These are phyloP conservation scores for Colletotrichum theobromicola DNA, from an alignment of 2,329 filamentous ascomycete genomes.

Conservation along the genomic window DNA sequence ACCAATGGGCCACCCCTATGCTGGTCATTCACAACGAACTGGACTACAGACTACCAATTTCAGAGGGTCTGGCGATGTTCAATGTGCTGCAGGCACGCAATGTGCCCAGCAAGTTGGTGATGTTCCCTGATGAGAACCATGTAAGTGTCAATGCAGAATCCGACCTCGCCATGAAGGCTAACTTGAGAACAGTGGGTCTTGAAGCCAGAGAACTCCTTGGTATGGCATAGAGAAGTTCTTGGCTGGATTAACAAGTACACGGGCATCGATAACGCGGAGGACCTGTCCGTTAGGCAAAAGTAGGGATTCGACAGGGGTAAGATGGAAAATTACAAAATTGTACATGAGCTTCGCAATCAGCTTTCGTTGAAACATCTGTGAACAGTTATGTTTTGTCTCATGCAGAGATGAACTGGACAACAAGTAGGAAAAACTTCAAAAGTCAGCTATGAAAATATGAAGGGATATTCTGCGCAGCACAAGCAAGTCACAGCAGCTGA, in stretches of 20 bases:
- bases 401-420: background rate
- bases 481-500: background rate
- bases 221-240: constrained; percentile 89
- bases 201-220: constrained; percentile 87
- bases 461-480: background rate
- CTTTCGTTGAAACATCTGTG: background rate
- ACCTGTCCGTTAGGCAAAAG: background rate
- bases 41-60: constrained; percentile 86
- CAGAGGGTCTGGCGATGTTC: constrained; percentile 84
- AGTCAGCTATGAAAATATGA: background rate
- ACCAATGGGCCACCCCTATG: constrained; percentile 85
- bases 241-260: constrained; percentile 75
- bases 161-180: constrained; percentile 23
- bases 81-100: constrained; percentile 80
- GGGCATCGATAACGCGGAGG: constrained; percentile 39
- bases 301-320: background rate
- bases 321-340: background rate
- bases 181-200: constrained; percentile 71
- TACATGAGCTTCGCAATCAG: background rate
- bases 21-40: constrained; percentile 86
- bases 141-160: constrained; percentile 34
- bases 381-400: background rate
- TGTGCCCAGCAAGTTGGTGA: constrained; percentile 78
- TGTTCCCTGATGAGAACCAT: constrained; percentile 79
- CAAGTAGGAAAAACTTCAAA: background rate